These are phyloP conservation scores for Coemansia umbellata DNA, from an alignment of 192 early-diverging fungal genomes.

Conservation along the genomic window DNA sequence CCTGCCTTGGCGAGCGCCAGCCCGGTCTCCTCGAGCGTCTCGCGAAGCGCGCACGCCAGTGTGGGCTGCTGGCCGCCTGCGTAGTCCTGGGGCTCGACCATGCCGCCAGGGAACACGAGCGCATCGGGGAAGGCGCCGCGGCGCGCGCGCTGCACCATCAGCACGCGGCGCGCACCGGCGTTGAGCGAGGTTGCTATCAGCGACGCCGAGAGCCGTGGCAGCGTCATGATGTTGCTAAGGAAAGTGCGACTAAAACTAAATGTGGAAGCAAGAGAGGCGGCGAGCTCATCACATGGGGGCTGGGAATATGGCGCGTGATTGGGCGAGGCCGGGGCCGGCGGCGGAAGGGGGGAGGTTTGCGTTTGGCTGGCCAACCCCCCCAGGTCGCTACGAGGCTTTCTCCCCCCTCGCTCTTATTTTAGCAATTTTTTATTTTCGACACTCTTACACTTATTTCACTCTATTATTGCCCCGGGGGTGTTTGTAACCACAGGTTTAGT, in stretches of 20 bases:
- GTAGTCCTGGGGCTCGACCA: constrained; percentile 19
- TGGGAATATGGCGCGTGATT: no score
- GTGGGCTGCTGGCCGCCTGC: constrained; percentile 7
- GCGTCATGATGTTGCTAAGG: not conserved
- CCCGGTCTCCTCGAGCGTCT: constrained; percentile 82
- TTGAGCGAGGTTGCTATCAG: constrained; percentile 43
- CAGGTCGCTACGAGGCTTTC: not conserved
- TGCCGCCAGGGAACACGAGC: constrained; percentile 44
- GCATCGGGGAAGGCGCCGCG: constrained; percentile 30
- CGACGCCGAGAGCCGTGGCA: constrained; percentile 17
- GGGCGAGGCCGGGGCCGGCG: no score
- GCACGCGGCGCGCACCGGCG: constrained; percentile 21
- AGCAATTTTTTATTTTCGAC: no score
- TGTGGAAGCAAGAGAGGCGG: no score
- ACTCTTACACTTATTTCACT: no score
- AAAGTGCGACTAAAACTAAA: no score
- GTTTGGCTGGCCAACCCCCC: not conserved
- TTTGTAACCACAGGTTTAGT: no score
- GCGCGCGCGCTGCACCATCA: constrained; percentile 33
- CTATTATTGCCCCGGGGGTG: no score
- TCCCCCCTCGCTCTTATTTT: no score
- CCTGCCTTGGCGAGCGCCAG: constrained; percentile 55
- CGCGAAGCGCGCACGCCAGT: constrained; percentile 65
- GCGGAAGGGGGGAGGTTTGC: not conserved
- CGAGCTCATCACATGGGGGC: no score